Percentiles rank a stretch among this genome's conserved stretches.
These are phyloP conservation scores for Chaetomidium leptoderma DNA, from an alignment of 495 filamentous ascomycete genomes.

Conservation along the genomic window DNA sequence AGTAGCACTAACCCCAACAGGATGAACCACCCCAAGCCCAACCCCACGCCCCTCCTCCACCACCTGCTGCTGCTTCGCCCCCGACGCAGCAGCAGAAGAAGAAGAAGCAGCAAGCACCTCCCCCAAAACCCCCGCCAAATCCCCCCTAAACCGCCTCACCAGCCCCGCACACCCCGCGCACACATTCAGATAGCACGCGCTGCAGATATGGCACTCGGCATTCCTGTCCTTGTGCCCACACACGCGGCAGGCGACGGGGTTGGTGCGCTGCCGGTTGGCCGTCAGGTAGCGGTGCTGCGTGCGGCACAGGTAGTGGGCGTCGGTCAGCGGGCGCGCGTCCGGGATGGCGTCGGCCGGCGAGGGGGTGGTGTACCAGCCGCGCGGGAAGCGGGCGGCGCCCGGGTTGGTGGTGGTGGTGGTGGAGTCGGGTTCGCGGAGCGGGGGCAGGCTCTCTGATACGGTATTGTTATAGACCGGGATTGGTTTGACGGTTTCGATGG, in stretches of 20 bases:
- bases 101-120: too few species aligned
- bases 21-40: too few species aligned
- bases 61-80: not conserved
- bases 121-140: constrained; percentile 20
- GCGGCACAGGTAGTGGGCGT: constrained; percentile 25
- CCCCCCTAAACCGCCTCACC: constrained; percentile 19
- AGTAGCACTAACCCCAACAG: too few species aligned
- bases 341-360: constrained; percentile 20
- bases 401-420: constrained; percentile 26
- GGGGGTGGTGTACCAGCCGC: constrained; percentile 26
- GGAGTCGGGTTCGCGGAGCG: constrained; percentile 6
- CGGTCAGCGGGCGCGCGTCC: constrained; percentile 26
- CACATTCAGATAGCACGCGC: constrained; percentile 28
- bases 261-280: constrained; percentile 24
- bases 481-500: constrained; percentile 8
- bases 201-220: constrained; percentile 29
- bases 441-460: not conserved
- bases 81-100: too few species aligned
- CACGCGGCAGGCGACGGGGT: constrained; percentile 29
- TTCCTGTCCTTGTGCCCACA: constrained; percentile 30
- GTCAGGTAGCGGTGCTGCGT: constrained; percentile 32
- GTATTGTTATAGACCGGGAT: not conserved
- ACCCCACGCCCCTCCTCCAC: not conserved
- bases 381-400: constrained; percentile 31
- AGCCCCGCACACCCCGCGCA: constrained; percentile 19